Conservation (phyloP, 1,284 basidiomycete species). For the Apiotrichum brassicae region DNA sequence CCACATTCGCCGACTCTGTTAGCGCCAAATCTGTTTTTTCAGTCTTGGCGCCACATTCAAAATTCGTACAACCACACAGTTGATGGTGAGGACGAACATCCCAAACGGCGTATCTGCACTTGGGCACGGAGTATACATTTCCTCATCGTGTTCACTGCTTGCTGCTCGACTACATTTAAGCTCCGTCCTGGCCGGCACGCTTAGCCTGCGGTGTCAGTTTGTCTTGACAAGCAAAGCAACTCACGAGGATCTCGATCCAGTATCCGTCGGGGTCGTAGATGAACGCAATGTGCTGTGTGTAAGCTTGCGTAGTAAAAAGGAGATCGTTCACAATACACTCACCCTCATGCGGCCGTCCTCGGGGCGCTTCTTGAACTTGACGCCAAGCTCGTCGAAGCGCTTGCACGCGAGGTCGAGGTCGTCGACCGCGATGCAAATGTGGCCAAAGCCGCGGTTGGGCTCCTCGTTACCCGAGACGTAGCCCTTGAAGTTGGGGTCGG, state of each 20-base stretch:
- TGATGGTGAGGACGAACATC: too few relatives aligned
- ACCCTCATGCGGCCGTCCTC: slow-evolving; percentile 78
- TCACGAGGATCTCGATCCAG: slow-evolving; percentile 52
- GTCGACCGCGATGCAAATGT: slow-evolving; percentile 72
- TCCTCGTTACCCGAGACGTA: slow-evolving; percentile 79
- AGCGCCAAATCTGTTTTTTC: too few relatives aligned
- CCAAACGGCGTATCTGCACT: too few relatives aligned
- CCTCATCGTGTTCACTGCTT: too few relatives aligned
- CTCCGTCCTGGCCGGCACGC: slow-evolving; percentile 11
- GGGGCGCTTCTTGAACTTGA: slow-evolving; percentile 81
- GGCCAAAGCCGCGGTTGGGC: slow-evolving; percentile 74
- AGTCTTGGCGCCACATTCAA: too few relatives aligned
- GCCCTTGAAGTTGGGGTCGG: slow-evolving; percentile 65
- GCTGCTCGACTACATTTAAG: too few relatives aligned
- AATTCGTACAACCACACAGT: too few relatives aligned
- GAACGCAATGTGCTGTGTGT: slow-evolving; percentile 56
- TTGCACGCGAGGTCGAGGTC: slow-evolving; percentile 77
- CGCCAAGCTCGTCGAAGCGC: slow-evolving; percentile 73
- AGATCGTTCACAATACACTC: slow-evolving; percentile 55
- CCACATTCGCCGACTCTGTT: too few relatives aligned
- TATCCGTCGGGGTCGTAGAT: slow-evolving; percentile 76
- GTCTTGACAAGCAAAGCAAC: too few relatives aligned
- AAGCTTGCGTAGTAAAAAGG: too few relatives aligned
- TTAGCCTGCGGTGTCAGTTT: slow-evolving; percentile 6
- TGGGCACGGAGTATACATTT: too few relatives aligned